These are phyloP conservation scores for Cladorrhinum samala DNA, from an alignment of 495 filamentous ascomycete genomes.

Conservation along the genomic window DNA sequence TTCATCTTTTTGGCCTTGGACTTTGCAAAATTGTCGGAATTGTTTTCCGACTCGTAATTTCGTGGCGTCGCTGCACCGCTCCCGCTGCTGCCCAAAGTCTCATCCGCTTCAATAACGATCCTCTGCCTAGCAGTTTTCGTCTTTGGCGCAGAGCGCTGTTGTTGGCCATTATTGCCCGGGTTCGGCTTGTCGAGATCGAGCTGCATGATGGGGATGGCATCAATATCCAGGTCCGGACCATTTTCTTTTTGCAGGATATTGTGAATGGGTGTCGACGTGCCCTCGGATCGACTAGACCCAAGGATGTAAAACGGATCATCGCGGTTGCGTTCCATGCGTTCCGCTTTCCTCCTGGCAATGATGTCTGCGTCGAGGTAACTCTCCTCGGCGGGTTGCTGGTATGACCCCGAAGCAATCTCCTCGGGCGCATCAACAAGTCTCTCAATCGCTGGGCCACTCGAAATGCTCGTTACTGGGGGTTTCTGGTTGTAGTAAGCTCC, in stretches of 20 bases:
- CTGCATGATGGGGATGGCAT: constrained; percentile 91
- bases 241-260: constrained; percentile 62
- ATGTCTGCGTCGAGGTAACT: constrained; percentile 59
- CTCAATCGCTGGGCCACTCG: constrained; percentile 47
- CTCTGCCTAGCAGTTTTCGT: constrained; percentile 38
- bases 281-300: constrained; percentile 42
- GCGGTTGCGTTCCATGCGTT: constrained; percentile 69
- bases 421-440: constrained; percentile 38
- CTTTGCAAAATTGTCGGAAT: constrained; percentile 30
- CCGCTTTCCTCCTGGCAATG: constrained; percentile 54
- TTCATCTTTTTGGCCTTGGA: constrained; percentile 37
- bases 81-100: constrained; percentile 44
- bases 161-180: constrained; percentile 9
- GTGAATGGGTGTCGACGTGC: constrained; percentile 61
- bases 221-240: constrained; percentile 74
- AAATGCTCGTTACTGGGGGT: constrained; percentile 33
- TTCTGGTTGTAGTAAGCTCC: constrained; percentile 67
- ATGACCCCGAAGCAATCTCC: constrained; percentile 48
- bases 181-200: constrained; percentile 59
- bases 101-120: constrained; percentile 58
- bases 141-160: constrained; percentile 15
- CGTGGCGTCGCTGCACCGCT: constrained; percentile 37
- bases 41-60: constrained; percentile 42
- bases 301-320: constrained; percentile 96
- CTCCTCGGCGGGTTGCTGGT: constrained; percentile 55